Conservation (phyloP, 2,329 filamentous ascomycete species). For the Fusarium papillatum region DNA sequence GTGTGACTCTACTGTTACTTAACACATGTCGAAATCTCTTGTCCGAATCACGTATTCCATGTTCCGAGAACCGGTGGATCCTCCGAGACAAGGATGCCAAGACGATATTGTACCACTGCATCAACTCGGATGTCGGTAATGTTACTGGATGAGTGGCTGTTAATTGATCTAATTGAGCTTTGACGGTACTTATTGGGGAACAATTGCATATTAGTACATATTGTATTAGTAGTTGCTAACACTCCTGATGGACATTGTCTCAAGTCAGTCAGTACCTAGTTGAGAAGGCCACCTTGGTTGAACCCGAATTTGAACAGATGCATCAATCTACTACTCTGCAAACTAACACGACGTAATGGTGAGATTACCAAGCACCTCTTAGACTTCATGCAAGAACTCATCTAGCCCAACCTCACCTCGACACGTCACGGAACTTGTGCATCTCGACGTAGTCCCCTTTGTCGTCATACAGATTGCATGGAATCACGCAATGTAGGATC, state of each 20-base stretch:
- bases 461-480: not conserved
- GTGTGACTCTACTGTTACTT: slow-evolving; percentile 6
- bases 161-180: not conserved
- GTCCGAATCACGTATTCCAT: slow-evolving; percentile 30
- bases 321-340: not conserved
- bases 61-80: slow-evolving; percentile 18
- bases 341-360: not conserved
- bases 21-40: slow-evolving; percentile 33
- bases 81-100: not conserved
- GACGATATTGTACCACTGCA: not conserved
- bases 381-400: not conserved
- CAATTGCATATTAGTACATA: not conserved
- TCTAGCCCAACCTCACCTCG: slow-evolving; percentile 2
- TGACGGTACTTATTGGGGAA: too few species aligned
- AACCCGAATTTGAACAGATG: not conserved
- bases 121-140: not conserved
- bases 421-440: slow-evolving; percentile 18
- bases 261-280: not conserved
- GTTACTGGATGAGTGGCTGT: not conserved
- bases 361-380: not conserved
- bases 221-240: not conserved
- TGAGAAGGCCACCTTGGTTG: not conserved
- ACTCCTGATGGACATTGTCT: not conserved
- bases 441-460: slow-evolving; percentile 4
- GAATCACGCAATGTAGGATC: slow-evolving; percentile 24